Base-by-base conservation (phyloP, 1,284 basidiomycete species). In the Apiotrichum domesticum region DNA sequence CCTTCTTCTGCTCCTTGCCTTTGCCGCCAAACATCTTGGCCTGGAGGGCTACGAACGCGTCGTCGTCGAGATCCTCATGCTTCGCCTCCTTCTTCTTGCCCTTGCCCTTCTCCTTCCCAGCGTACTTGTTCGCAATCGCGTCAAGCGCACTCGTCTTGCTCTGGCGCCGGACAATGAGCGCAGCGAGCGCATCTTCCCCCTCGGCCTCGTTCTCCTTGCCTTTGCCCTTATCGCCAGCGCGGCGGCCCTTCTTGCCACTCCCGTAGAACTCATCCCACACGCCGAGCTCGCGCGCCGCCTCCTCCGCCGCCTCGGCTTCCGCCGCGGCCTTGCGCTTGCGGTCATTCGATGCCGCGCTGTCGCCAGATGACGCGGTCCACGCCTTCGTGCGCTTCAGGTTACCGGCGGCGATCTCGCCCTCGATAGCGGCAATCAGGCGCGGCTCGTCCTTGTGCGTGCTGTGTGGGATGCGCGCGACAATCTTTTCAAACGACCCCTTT, bases 231-330 rank as follows among this genome's bases (percentile, higher is more conserved):
- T 85, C 87, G 1, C 78, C 81, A 66, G 83, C 84, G 58, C 85
- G 80, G 46, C 83, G 78, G 13, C 85, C 84, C 15, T 82, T 79
- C 76, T 87, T 87, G 4, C 87, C 90, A 58, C 79, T 84, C 1
- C 90, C 92, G 70, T 89, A 96, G 68, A 97, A 94, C 71, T 96
- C 91, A 58, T 96, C 92, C 87, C 90, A 93, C 7, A 96, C 88
- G 10, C 91, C 93, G 14, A 97, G 78, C 65, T 93, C 90, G 66
- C 85, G 89, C 1, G 93, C 92, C 29, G 87, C 77, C 46, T 83
- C 80, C 72, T 96, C 93, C 1, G 93, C 93, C 68, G 95, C 90
- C 52, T 79, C 78, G 0, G 90, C 89, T 74, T 94, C 90, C 70
- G 85, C 85, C 61, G 84, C 81, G 1, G 85, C 83, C 66, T 85